Evolutionary conservation across 2,329 filamentous ascomycete species (phyloP).

Genomic region (Sporothrix schenckii): DNA sequence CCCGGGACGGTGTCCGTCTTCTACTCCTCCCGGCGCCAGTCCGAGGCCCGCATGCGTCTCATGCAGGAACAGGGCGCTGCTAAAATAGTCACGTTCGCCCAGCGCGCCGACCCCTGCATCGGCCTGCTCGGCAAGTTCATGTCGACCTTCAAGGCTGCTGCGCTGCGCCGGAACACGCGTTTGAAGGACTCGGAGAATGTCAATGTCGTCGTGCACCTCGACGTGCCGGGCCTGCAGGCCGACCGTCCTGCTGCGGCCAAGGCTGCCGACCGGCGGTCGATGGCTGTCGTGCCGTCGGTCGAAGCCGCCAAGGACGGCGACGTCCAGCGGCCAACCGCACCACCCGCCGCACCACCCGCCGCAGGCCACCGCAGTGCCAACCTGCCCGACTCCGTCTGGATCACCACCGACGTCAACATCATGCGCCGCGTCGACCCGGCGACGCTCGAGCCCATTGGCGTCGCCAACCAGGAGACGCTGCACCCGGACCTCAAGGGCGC

Average conservation of each 20-base stretch:
- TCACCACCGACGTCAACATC: conserved; percentile 58
- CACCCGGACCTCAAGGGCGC: conserved; percentile 70
- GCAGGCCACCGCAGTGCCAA: conserved; percentile 45
- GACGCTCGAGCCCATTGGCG: conserved; percentile 71
- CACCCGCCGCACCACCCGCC: conserved; percentile 33
- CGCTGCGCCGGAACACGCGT: conserved; percentile 36
- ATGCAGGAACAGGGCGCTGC: conserved; percentile 63
- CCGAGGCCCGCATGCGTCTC: conserved; percentile 63
- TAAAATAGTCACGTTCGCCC: conserved; percentile 66
- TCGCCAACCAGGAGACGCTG: conserved; percentile 61
- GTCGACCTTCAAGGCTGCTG: conserved; percentile 55
- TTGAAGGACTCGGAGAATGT: conserved; percentile 54
- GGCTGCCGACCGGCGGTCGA: not conserved
- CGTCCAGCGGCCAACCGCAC: not conserved
- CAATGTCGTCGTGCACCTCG: conserved; percentile 65
- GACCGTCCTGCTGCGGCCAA: not conserved
- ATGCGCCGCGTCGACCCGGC: conserved; percentile 67
- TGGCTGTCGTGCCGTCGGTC: not conserved
- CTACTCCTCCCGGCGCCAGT: conserved; percentile 72
- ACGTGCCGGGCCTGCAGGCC: conserved; percentile 54
- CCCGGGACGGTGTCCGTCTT: conserved; percentile 51
- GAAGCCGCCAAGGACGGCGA: not conserved
- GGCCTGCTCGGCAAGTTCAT: conserved; percentile 72
- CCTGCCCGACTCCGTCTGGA: conserved; percentile 55
- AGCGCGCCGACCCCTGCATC: conserved; percentile 73